These are phyloP conservation scores for Rhytidhysteron rufulum DNA, from an alignment of 2,329 filamentous ascomycete species.

Conservation along the genomic window DNA sequence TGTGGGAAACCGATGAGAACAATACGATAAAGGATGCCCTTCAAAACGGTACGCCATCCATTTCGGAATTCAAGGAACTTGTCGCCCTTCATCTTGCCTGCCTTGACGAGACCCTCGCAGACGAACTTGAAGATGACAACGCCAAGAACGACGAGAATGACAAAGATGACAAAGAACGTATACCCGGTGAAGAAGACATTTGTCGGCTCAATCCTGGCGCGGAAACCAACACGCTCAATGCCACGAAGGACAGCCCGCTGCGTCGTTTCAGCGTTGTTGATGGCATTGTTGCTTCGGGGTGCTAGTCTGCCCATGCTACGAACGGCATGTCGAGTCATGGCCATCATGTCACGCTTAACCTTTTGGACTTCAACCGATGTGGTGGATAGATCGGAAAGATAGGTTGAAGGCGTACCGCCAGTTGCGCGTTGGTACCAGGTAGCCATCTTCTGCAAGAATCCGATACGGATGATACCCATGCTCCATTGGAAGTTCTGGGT, in stretches of 20 bases:
- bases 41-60: conserved; percentile 87
- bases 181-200: conserved; percentile 93
- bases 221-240: conserved; percentile 86
- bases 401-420: conserved; percentile 75
- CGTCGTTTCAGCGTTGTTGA: conserved; percentile 28
- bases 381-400: conserved; percentile 69
- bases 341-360: conserved; percentile 26
- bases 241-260: conserved; percentile 61
- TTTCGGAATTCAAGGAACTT: conserved; percentile 93
- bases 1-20: conserved; percentile 88
- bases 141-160: conserved; percentile 67
- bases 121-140: conserved; percentile 77
- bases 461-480: conserved; percentile 87
- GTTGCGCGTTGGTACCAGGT: conserved; percentile 97
- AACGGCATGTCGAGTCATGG: not conserved
- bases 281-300: conserved; percentile 45
- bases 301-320: conserved; percentile 29
- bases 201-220: conserved; percentile 76
- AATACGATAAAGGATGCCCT: conserved; percentile 89
- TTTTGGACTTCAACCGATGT: conserved; percentile 83
- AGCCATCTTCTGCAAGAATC: conserved; percentile 83
- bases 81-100: conserved; percentile 74
- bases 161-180: conserved; percentile 82
- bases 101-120: conserved; percentile 71
- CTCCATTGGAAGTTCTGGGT: conserved; percentile 98